A percentile compares a stretch with the other conserved stretches of the same genome.
Conservation (phyloP, 495 filamentous ascomycete genomes). For the Penicillium subrubescens region DNA sequence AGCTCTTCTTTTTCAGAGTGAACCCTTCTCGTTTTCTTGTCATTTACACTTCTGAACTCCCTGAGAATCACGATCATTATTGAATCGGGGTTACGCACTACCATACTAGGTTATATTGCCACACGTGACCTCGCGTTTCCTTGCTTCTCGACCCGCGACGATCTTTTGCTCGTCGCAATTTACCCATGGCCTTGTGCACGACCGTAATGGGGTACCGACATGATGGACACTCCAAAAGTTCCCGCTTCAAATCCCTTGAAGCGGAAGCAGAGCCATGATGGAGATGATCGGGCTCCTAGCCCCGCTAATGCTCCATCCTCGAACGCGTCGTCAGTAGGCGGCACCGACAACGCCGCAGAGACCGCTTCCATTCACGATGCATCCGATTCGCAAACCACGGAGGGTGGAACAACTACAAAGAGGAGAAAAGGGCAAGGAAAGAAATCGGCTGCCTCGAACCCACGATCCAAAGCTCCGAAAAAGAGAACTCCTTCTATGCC, state of each 20-base stretch:
- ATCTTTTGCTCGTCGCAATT: neutral
- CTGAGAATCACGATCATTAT: neutral
- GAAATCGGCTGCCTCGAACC: conserved; percentile 8
- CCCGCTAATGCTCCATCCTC: conserved; percentile 3
- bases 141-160: neutral
- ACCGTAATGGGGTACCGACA: conserved; percentile 36
- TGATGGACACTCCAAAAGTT: conserved; percentile 21
- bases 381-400: neutral
- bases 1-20: too few species aligned
- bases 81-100: neutral
- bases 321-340: conserved; percentile 23
- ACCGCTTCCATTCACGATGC: neutral
- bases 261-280: conserved; percentile 25
- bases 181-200: neutral
- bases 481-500: conserved; percentile 45
- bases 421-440: conserved; percentile 3
- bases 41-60: neutral
- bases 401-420: conserved; percentile 7
- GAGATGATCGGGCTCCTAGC: neutral
- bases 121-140: conserved; percentile 22
- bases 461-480: conserved; percentile 14
- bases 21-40: too few species aligned
- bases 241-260: conserved; percentile 11
- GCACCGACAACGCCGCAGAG: neutral
- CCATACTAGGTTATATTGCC: conserved; percentile 11